These are phyloP conservation scores for Hypericum androsaemum DNA, from an alignment of 345 rosid species.

Conservation along the genomic window DNA sequence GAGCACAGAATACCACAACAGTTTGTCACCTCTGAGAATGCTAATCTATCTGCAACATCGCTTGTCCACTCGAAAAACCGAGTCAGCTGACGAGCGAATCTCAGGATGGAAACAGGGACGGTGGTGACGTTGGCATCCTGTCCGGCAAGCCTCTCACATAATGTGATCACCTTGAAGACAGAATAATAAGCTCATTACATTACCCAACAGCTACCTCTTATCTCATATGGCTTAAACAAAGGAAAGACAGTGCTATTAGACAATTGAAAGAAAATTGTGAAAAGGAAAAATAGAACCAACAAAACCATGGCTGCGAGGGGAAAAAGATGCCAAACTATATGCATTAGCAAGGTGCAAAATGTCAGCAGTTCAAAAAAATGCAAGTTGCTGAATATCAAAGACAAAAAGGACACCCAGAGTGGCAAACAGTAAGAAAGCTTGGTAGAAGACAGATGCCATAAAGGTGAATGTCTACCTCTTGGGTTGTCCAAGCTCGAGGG, in stretches of 20 bases:
- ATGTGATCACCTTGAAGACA: slow-evolving; percentile 55
- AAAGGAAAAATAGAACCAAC: too few species aligned
- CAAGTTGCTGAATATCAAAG: too few species aligned
- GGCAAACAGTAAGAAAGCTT: background rate
- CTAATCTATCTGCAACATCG: slow-evolving; percentile 92
- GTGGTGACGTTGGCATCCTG: slow-evolving; percentile 97
- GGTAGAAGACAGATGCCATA: slow-evolving; percentile 1
- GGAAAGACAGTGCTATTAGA: too few species aligned
- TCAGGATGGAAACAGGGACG: slow-evolving; percentile 76
- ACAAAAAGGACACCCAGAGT: background rate
- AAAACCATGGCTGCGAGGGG: too few species aligned
- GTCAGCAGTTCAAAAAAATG: too few species aligned
- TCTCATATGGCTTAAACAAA: too few species aligned
- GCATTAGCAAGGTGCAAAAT: too few species aligned
- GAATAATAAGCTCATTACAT: too few species aligned
- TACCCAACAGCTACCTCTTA: too few species aligned
- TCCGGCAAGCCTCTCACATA: slow-evolving; percentile 94
- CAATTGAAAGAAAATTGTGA: too few species aligned
- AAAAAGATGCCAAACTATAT: too few species aligned
- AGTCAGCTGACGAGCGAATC: slow-evolving; percentile 71
- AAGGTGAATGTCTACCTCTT: slow-evolving; percentile 49
- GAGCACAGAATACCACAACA: background rate
- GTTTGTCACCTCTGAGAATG: slow-evolving; percentile 75
- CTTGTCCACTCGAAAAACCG: slow-evolving; percentile 85
- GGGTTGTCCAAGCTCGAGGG: slow-evolving; percentile 96